These are phyloP conservation scores for Aspergillus piperis DNA, from an alignment of 2,329 filamentous ascomycete genomes.

Conservation along the genomic window DNA sequence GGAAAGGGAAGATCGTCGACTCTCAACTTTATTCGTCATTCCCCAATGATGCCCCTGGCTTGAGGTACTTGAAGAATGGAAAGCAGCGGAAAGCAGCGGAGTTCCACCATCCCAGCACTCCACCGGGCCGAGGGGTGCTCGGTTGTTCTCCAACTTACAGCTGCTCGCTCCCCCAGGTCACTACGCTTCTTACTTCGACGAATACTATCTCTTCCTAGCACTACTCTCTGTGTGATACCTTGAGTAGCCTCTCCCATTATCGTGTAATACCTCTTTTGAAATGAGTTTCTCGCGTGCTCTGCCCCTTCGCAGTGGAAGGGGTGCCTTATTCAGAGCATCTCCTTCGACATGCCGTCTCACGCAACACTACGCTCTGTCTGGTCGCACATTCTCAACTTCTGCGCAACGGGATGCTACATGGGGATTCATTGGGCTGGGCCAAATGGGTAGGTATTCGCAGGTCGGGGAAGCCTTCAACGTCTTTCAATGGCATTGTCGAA, in stretches of 20 bases:
- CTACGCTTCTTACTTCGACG: background rate
- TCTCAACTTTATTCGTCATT: background rate
- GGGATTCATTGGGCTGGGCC: conserved; percentile 62
- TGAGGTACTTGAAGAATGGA: conserved; percentile 3
- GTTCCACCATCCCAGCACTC: background rate
- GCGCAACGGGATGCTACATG: conserved; percentile 51
- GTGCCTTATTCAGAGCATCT: conserved; percentile 10
- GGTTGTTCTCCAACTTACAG: background rate
- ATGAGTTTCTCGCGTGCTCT: conserved; percentile 21
- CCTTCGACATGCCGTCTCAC: background rate
- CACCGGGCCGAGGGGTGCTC: background rate
- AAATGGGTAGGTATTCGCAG: conserved; percentile 55
- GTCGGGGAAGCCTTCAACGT: background rate
- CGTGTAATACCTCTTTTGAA: background rate
- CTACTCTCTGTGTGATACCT: background rate
- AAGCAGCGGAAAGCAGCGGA: conserved; percentile 18
- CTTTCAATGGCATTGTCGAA: background rate
- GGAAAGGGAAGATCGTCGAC: conserved; percentile 6
- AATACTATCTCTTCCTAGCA: background rate
- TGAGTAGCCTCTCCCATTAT: too few species aligned
- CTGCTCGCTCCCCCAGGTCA: background rate
- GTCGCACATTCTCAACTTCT: conserved; percentile 51
- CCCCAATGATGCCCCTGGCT: background rate
- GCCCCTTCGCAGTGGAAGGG: conserved; percentile 17
- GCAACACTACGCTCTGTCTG: background rate